Conservation (phyloP, 192 early-diverging fungal species). For the Coemansia sp. region DNA sequence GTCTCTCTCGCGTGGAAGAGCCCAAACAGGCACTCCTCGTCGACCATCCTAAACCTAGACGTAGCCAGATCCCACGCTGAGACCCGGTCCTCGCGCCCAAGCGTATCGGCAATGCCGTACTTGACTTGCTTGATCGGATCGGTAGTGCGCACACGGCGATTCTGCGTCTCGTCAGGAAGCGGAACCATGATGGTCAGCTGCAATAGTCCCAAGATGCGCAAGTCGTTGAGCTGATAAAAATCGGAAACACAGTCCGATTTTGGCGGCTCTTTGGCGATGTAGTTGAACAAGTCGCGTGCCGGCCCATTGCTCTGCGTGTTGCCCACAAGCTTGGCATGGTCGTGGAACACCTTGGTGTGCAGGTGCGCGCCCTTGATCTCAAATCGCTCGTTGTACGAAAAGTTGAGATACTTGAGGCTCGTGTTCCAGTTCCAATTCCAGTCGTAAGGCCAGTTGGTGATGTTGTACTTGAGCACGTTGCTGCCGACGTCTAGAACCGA, state of each 20-base stretch:
- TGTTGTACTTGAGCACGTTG: constrained; percentile 89
- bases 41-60: constrained; percentile 78
- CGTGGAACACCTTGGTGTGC: constrained; percentile 52
- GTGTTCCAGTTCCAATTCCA: constrained; percentile 98
- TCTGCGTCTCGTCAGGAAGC: constrained; percentile 78
- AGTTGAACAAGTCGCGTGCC: constrained; percentile 45
- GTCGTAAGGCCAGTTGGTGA: constrained; percentile 93
- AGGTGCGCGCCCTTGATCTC: constrained; percentile 78
- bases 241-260: constrained; percentile 64
- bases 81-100: constrained; percentile 68
- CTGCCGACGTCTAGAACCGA: constrained; percentile 83
- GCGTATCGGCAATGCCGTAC: constrained; percentile 85
- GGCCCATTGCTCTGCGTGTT: constrained; percentile 28
- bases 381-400: constrained; percentile 87
- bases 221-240: constrained; percentile 73
- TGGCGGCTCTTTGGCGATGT: constrained; percentile 50
- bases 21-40: constrained; percentile 88
- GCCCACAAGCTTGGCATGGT: constrained; percentile 47
- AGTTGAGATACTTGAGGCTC: constrained; percentile 83
- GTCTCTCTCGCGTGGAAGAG: constrained; percentile 76
- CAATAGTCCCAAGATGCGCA: constrained; percentile 84
- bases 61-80: constrained; percentile 85
- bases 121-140: constrained; percentile 79
- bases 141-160: constrained; percentile 82
- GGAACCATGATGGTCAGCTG: constrained; percentile 85